A percentile compares a stretch with the other conserved stretches of the same genome.
These are phyloP conservation scores for Neurospora sp. DNA, from an alignment of 495 filamentous ascomycete species.

Conservation along the genomic window DNA sequence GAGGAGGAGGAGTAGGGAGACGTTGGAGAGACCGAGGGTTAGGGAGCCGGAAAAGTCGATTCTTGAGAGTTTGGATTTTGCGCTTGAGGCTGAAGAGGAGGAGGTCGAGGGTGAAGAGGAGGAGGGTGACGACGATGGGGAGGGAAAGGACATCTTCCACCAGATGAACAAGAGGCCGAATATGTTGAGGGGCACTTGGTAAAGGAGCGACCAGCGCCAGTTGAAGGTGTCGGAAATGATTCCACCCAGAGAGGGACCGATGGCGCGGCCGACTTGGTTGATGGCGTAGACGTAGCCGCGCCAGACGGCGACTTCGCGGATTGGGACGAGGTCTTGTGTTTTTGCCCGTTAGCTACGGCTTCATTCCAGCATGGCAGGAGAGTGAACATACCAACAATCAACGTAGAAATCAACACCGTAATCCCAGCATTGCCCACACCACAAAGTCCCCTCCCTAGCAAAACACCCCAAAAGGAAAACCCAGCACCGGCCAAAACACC, in stretches of 20 bases:
- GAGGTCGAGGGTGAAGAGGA: not conserved
- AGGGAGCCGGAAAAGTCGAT: constrained; percentile 11
- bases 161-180: constrained; percentile 6
- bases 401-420: constrained; percentile 9
- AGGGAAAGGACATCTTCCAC: constrained; percentile 8
- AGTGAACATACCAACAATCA: constrained; percentile 6
- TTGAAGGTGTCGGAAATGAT: constrained; percentile 4
- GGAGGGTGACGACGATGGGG: not conserved
- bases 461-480: constrained; percentile 5
- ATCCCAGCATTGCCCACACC: constrained; percentile 11
- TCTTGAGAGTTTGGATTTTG: constrained; percentile 3
- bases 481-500: constrained; percentile 2
- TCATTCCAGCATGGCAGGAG: too few relatives aligned
- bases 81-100: not conserved
- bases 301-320: constrained; percentile 13
- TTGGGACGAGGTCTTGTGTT: constrained; percentile 5
- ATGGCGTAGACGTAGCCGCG: constrained; percentile 9
- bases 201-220: constrained; percentile 11
- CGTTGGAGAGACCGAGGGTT: constrained; percentile 4
- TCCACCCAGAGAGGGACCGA: constrained; percentile 8
- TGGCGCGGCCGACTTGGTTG: constrained; percentile 8
- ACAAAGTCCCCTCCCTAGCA: constrained; percentile 5
- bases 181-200: constrained; percentile 7
- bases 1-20: constrained; percentile 7
- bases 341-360: not conserved